Percentiles rank a stretch among this genome's conserved stretches.
phyloP scores from a whole-genome alignment of 768 basidiomycete species.

The Boletales sp. region DNA sequence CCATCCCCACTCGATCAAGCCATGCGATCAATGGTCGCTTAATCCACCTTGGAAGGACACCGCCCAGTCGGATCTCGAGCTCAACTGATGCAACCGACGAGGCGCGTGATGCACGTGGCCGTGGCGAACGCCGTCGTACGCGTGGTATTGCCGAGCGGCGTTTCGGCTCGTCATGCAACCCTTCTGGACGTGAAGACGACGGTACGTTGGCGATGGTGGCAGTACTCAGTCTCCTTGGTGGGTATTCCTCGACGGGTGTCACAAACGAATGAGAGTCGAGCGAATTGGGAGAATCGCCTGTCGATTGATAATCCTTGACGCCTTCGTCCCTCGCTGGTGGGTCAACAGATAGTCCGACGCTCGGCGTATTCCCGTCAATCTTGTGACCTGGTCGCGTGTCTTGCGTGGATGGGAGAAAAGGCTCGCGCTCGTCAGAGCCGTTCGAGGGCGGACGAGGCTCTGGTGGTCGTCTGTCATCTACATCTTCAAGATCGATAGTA shows the following conservation, averaged over 20 bases:
- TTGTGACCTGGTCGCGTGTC: conserved; percentile 8
- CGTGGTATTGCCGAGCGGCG: background rate
- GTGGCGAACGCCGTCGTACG: conserved; percentile 1
- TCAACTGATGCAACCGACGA: conserved; percentile 41
- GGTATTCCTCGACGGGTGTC: conserved; percentile 26
- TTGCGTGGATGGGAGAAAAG: conserved; percentile 22
- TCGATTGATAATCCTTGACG: conserved; percentile 27
- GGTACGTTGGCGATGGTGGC: conserved; percentile 30
- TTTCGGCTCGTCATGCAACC: conserved; percentile 16
- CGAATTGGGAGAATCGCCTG: conserved; percentile 26
- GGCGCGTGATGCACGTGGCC: conserved; percentile 18
- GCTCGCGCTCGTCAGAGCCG: conserved; percentile 25
- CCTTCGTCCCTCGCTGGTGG: conserved; percentile 13
- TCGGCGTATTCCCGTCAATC: conserved; percentile 12
- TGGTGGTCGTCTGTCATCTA: conserved; percentile 42
- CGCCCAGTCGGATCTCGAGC: conserved; percentile 38
- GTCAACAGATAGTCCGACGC: conserved; percentile 4
- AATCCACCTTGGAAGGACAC: conserved; percentile 50
- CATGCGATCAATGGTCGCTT: conserved; percentile 63
- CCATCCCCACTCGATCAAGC: conserved; percentile 63
- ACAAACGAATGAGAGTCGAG: conserved; percentile 24
- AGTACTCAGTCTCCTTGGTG: conserved; percentile 16
- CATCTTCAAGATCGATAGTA: conserved; percentile 66
- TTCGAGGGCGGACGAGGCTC: conserved; percentile 13
- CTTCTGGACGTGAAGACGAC: conserved; percentile 13